phyloP scores from a whole-genome alignment of 768 basidiomycete genomes.

The Lyophyllum decastes region DNA sequence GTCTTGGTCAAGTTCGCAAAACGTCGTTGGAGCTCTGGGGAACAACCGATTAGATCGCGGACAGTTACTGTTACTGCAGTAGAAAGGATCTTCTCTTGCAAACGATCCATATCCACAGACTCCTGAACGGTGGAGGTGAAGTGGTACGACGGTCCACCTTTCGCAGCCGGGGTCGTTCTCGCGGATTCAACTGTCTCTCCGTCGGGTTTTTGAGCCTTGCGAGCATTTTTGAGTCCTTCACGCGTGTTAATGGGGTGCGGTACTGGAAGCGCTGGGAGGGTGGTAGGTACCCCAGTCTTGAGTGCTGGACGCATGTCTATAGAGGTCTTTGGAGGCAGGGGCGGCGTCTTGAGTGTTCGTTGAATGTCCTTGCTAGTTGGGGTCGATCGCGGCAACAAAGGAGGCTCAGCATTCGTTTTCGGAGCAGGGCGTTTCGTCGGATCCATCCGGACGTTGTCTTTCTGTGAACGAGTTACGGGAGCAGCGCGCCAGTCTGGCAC shows the following conservation, averaged over 20 bases:
- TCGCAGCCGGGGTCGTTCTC: too few relatives aligned
- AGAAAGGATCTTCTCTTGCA: neutral
- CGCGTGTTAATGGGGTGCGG: too few relatives aligned
- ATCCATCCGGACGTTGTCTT: neutral
- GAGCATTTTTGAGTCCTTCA: too few relatives aligned
- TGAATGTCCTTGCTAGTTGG: too few relatives aligned
- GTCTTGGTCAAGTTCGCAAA: slow-evolving; percentile 4
- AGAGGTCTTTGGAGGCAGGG: too few relatives aligned
- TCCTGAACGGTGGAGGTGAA: slow-evolving; percentile 7
- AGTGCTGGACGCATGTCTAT: too few relatives aligned
- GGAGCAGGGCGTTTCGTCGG: neutral
- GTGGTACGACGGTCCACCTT: neutral
- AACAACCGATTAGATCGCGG: slow-evolving; percentile 1
- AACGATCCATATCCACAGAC: neutral
- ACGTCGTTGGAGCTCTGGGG: slow-evolving; percentile 5
- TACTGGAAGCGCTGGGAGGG: too few relatives aligned
- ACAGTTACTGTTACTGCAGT: slow-evolving; percentile 5
- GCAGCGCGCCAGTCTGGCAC: neutral
- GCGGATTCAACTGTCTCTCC: too few relatives aligned
- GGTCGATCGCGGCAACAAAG: neutral
- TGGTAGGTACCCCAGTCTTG: too few relatives aligned
- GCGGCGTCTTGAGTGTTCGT: too few relatives aligned
- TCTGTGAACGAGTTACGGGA: neutral
- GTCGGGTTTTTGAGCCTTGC: neutral
- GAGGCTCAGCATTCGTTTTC: neutral